Evolutionary conservation across 345 rosid genomes (phyloP).

Genomic region (Eucalyptus melliodora): DNA sequence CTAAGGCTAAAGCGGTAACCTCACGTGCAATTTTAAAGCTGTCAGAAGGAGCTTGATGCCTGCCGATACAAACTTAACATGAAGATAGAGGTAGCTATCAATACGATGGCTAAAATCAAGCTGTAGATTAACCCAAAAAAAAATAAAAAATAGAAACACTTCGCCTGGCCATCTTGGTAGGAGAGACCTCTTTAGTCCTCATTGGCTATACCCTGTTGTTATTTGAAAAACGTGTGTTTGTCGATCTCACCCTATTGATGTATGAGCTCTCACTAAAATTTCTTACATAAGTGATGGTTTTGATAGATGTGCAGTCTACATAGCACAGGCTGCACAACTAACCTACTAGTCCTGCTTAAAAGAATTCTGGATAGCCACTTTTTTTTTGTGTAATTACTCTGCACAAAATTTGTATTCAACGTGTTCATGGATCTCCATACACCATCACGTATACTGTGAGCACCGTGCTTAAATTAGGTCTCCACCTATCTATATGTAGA

Average conservation of each 20-base stretch:
- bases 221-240: conserved; percentile 48
- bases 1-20: neutral
- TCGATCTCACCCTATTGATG: neutral
- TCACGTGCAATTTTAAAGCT: neutral
- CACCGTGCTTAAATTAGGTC: neutral
- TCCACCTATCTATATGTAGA: neutral
- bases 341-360: neutral
- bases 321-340: neutral
- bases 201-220: conserved; percentile 67
- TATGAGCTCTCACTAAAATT: neutral
- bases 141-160: too few species aligned
- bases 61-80: neutral
- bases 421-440: neutral
- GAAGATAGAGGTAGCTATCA: neutral
- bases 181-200: neutral
- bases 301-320: neutral
- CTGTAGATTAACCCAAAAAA: too few species aligned
- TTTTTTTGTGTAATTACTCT: too few species aligned
- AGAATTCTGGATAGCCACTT: neutral
- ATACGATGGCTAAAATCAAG: too few species aligned
- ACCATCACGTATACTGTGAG: neutral
- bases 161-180: too few species aligned
- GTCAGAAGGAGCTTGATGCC: neutral
- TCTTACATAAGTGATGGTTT: neutral
- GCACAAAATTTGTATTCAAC: neutral